These are phyloP conservation scores for Suaeda aralocaspica DNA, from an alignment of 148 eudicot species.

Conservation along the genomic window DNA sequence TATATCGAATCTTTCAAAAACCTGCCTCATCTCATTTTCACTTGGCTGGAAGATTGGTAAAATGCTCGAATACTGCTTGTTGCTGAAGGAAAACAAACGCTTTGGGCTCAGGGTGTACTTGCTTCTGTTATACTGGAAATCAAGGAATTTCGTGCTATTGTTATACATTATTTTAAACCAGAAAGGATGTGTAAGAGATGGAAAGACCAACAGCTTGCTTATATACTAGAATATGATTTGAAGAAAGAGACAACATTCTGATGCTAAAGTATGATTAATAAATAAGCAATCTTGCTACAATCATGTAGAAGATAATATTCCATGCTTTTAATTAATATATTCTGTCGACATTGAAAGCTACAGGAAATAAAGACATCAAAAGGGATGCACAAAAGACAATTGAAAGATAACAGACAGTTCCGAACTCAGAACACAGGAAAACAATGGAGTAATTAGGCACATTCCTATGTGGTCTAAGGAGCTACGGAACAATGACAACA, in stretches of 20 bases:
- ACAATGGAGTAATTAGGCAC: no score
- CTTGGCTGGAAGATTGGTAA: slow-evolving; percentile 39
- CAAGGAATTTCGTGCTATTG: slow-evolving; percentile 44
- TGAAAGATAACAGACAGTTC: no score
- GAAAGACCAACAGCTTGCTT: slow-evolving; percentile 6
- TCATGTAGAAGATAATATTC: slow-evolving; percentile 11
- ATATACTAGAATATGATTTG: slow-evolving; percentile 8
- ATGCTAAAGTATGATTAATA: slow-evolving; percentile 7
- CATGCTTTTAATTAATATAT: slow-evolving; percentile 13
- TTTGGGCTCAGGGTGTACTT: slow-evolving; percentile 40
- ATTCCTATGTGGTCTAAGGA: no score
- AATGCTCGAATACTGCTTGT: slow-evolving; percentile 36
- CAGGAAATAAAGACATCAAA: slow-evolving; percentile 15
- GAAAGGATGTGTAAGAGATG: not conserved
- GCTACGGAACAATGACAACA: no score
- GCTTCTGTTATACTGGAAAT: slow-evolving; percentile 50
- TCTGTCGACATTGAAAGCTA: slow-evolving; percentile 22
- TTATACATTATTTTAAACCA: slow-evolving; percentile 32
- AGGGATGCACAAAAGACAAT: slow-evolving; percentile 10
- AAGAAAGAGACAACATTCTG: slow-evolving; percentile 6
- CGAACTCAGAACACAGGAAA: no score
- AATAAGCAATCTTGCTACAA: not conserved
- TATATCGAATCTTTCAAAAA: slow-evolving; percentile 53
- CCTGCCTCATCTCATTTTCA: slow-evolving; percentile 47
- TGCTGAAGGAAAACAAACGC: slow-evolving; percentile 36